These are phyloP conservation scores for Ogataea parapolymorpha DNA, from an alignment of 805 yeast genomes.

Conservation along the genomic window DNA sequence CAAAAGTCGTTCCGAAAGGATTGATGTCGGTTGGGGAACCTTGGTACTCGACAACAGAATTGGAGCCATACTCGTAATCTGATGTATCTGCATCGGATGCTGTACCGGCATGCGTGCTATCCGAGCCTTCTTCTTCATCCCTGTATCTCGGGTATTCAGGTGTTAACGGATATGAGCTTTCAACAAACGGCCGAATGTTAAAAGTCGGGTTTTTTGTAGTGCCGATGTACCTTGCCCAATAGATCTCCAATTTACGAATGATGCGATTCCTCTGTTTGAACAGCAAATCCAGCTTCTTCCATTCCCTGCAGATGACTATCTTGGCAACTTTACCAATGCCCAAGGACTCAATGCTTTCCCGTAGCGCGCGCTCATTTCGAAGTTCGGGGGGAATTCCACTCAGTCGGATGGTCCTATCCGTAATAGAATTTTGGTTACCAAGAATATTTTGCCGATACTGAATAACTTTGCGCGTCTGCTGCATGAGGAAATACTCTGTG, in stretches of 20 bases:
- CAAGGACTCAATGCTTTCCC: slow-evolving; percentile 70
- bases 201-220: slow-evolving; percentile 25
- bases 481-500: slow-evolving; percentile 55
- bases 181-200: slow-evolving; percentile 27
- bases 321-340: slow-evolving; percentile 78
- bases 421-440: slow-evolving; percentile 82
- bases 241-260: slow-evolving; percentile 57
- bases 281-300: slow-evolving; percentile 70
- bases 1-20: slow-evolving; percentile 13
- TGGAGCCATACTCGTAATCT: slow-evolving; percentile 22
- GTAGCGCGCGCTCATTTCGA: slow-evolving; percentile 66
- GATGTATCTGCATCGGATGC: slow-evolving; percentile 7
- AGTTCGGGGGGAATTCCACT: slow-evolving; percentile 86
- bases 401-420: slow-evolving; percentile 85
- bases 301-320: slow-evolving; percentile 79
- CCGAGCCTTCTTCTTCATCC: slow-evolving; percentile 17
- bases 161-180: slow-evolving; percentile 25
- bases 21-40: neutral
- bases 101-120: neutral
- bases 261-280: slow-evolving; percentile 56
- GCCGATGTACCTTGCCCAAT: slow-evolving; percentile 69
- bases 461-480: slow-evolving; percentile 72
- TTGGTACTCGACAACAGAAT: slow-evolving; percentile 5
- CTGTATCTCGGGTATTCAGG: slow-evolving; percentile 18
- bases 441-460: slow-evolving; percentile 73